Percentiles rank a stretch among this genome's conserved stretches.
These are phyloP conservation scores for Sutorius eximius DNA, from an alignment of 1,284 basidiomycete species.

Conservation along the genomic window DNA sequence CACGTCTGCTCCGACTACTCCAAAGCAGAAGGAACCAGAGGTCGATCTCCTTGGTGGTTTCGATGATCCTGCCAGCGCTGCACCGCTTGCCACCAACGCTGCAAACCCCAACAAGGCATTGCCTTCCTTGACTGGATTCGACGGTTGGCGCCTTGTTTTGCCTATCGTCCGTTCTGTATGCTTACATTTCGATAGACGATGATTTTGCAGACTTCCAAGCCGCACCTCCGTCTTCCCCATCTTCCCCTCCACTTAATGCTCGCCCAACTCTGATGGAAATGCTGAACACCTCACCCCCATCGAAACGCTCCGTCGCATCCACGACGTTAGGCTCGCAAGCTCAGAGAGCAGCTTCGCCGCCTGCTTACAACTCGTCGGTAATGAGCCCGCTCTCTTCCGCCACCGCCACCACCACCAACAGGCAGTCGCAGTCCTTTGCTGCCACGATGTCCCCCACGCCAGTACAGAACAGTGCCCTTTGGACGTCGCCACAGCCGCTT, in stretches of 20 bases:
- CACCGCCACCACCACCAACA: slow-evolving; percentile 16
- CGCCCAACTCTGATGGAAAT: slow-evolving; percentile 57
- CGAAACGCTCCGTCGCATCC: slow-evolving; percentile 22
- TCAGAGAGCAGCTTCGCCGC: slow-evolving; percentile 16
- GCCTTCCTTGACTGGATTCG: slow-evolving; percentile 41
- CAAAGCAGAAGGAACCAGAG: slow-evolving; percentile 49
- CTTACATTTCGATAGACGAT: slow-evolving; percentile 54
- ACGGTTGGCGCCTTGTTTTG: slow-evolving; percentile 12
- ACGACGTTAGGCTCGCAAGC: slow-evolving; percentile 12
- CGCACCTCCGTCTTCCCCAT: slow-evolving; percentile 53
- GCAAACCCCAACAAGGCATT: slow-evolving; percentile 59
- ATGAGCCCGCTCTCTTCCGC: slow-evolving; percentile 18
- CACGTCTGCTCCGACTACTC: slow-evolving; percentile 44
- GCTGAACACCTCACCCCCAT: slow-evolving; percentile 39
- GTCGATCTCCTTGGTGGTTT: slow-evolving; percentile 78
- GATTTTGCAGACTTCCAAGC: slow-evolving; percentile 93
- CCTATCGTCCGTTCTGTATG: neutral
- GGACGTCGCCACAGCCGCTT: slow-evolving; percentile 28
- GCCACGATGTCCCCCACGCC: slow-evolving; percentile 19
- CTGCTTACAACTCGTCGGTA: slow-evolving; percentile 4
- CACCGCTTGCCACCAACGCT: slow-evolving; percentile 29
- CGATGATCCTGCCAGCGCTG: slow-evolving; percentile 50
- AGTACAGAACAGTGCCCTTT: slow-evolving; percentile 22
- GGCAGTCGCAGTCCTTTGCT: slow-evolving; percentile 20
- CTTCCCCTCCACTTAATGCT: slow-evolving; percentile 33